These are phyloP conservation scores for Gossypium laxum DNA, from an alignment of 441 rosid genomes.

Conservation along the genomic window DNA sequence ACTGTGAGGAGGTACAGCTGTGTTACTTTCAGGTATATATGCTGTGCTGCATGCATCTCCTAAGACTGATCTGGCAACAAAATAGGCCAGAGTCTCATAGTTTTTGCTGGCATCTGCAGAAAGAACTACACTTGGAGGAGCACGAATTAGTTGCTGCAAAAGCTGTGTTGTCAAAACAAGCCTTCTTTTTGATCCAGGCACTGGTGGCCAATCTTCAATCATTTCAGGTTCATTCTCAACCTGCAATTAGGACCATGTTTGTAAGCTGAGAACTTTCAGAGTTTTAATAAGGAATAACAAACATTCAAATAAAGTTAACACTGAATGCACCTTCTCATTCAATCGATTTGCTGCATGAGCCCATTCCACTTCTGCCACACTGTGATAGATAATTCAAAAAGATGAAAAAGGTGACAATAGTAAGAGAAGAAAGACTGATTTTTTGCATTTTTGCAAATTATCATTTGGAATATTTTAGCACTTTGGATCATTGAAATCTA, in stretches of 20 bases:
- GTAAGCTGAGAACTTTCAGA: slow-evolving; percentile 10
- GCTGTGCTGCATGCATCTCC: slow-evolving; percentile 60
- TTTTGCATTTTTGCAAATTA: neutral
- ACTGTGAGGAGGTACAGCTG: slow-evolving; percentile 17
- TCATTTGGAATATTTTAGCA: neutral
- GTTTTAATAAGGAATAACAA: neutral
- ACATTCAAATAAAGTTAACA: slow-evolving; percentile 1
- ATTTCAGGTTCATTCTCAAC: slow-evolving; percentile 44
- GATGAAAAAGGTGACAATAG: neutral
- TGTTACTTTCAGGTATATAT: slow-evolving; percentile 26
- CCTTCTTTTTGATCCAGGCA: slow-evolving; percentile 56
- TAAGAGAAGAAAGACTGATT: neutral
- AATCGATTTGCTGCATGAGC: slow-evolving; percentile 49
- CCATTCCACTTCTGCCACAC: slow-evolving; percentile 68
- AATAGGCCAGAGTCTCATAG: slow-evolving; percentile 44
- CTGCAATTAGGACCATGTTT: slow-evolving; percentile 32
- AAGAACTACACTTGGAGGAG: slow-evolving; percentile 39
- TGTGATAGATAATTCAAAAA: slow-evolving; percentile 24
- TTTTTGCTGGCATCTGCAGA: slow-evolving; percentile 38
- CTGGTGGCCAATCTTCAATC: slow-evolving; percentile 32
- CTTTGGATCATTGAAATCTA: neutral
- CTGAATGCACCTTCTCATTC: slow-evolving; percentile 57
- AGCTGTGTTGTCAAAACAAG: slow-evolving; percentile 61
- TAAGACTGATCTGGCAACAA: slow-evolving; percentile 42
- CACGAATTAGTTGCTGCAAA: slow-evolving; percentile 55